Percentiles rank a stretch among this genome's conserved stretches.
Evolutionary conservation across 2,329 filamentous ascomycete species (phyloP).

Genomic region (Cladophialophora yegresii): DNA sequence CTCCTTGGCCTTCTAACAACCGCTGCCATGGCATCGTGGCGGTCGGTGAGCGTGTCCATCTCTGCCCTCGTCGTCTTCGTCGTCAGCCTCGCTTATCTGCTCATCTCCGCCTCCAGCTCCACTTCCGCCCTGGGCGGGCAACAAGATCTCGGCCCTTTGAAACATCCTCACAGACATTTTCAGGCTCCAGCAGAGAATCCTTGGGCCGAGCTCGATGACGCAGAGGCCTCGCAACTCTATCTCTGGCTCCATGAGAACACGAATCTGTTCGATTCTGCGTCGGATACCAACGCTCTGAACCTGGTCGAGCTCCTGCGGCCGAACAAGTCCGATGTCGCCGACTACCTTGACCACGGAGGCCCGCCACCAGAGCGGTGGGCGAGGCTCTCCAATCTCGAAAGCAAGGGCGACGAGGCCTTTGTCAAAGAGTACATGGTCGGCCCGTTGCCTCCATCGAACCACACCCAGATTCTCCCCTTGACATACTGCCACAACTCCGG

Average conservation of each 20-base stretch:
- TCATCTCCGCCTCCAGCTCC: slow-evolving; percentile 1
- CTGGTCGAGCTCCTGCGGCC: slow-evolving; percentile 53
- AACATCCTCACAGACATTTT: slow-evolving; percentile 20
- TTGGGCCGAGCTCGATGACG: slow-evolving; percentile 26
- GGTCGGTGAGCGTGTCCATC: slow-evolving; percentile 13
- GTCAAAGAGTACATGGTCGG: slow-evolving; percentile 51
- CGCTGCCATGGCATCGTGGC: slow-evolving; percentile 20
- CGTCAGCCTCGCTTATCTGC: slow-evolving; percentile 25
- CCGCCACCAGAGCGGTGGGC: slow-evolving; percentile 48
- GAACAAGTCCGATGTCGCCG: slow-evolving; percentile 53
- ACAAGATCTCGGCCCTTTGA: background rate
- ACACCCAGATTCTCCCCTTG: slow-evolving; percentile 46
- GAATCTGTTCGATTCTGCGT: slow-evolving; percentile 6
- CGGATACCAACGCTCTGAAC: slow-evolving; percentile 50
- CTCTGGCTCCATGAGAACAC: slow-evolving; percentile 17
- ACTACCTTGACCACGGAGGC: slow-evolving; percentile 48
- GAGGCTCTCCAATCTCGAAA: slow-evolving; percentile 46
- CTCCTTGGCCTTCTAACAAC: background rate
- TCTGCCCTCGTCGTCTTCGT: slow-evolving; percentile 22
- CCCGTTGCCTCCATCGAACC: slow-evolving; percentile 48
- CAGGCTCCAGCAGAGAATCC: slow-evolving; percentile 25
- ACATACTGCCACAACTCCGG: slow-evolving; percentile 51
- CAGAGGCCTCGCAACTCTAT: slow-evolving; percentile 25
- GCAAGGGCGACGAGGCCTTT: slow-evolving; percentile 15
- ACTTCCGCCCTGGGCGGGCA: slow-evolving; percentile 5